phyloP scores from a whole-genome alignment of 345 rosid species.

The Populus davidiana region DNA sequence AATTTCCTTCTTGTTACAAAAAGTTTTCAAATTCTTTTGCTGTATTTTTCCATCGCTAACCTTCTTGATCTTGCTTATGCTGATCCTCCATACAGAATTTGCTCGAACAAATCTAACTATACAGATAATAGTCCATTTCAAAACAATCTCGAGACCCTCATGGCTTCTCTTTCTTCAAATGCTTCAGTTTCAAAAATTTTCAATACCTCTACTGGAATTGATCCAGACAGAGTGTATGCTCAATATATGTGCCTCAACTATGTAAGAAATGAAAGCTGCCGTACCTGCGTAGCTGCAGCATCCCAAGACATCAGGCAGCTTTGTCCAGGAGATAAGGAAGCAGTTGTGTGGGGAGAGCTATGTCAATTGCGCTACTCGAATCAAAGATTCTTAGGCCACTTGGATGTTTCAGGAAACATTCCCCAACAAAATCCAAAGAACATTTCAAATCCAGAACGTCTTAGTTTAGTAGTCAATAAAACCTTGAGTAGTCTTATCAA shows the following conservation, averaged over 20 bases:
- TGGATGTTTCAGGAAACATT: conserved; percentile 27
- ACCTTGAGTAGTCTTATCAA: conserved; percentile 25
- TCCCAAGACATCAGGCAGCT: conserved; percentile 12
- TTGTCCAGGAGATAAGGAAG: conserved; percentile 28
- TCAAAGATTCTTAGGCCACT: conserved; percentile 24
- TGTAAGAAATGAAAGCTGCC: conserved; percentile 8
- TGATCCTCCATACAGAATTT: conserved; percentile 20
- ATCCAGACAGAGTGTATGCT: conserved; percentile 19
- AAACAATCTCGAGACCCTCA: conserved; percentile 4
- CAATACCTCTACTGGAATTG: conserved; percentile 18
- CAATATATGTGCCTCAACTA: conserved; percentile 42
- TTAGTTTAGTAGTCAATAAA: conserved; percentile 19
- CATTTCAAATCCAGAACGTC: conserved; percentile 21
- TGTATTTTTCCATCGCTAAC: neutral
- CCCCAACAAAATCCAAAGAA: conserved; percentile 10
- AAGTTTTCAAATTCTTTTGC: neutral
- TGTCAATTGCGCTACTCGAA: conserved; percentile 40
- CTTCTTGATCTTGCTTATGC: conserved; percentile 9
- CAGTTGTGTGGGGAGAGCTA: conserved; percentile 32
- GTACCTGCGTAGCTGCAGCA: conserved; percentile 17
- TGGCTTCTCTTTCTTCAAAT: conserved; percentile 2
- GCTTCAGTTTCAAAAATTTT: conserved; percentile 15
- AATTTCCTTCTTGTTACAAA: neutral
- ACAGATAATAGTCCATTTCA: neutral
- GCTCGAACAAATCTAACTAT: conserved; percentile 2